These are phyloP conservation scores for Scheffersomyces stambukii DNA, from an alignment of 1,139 yeast genomes.

Conservation along the genomic window DNA sequence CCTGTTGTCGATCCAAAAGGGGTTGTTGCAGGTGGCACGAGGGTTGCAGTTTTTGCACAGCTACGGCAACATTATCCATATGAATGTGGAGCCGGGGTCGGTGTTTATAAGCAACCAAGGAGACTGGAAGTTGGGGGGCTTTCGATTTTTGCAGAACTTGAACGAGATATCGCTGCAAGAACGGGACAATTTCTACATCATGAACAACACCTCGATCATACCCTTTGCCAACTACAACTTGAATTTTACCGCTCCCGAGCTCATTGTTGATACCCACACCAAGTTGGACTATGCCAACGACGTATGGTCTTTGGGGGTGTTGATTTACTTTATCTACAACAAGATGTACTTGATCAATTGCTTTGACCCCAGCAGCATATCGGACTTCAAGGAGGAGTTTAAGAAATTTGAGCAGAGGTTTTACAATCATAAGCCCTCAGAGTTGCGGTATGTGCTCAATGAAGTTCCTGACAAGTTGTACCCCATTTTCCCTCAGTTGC, in stretches of 20 bases:
- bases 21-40: conserved; percentile 71
- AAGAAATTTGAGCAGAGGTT: conserved; percentile 36
- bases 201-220: conserved; percentile 67
- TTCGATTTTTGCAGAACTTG: conserved; percentile 58
- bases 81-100: conserved; percentile 75
- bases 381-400: conserved; percentile 48
- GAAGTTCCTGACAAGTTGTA: conserved; percentile 33
- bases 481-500: conserved; percentile 29
- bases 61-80: conserved; percentile 69
- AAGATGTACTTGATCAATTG: conserved; percentile 47
- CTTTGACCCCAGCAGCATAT: conserved; percentile 42
- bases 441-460: conserved; percentile 46
- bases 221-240: conserved; percentile 75
- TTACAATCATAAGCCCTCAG: conserved; percentile 41
- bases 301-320: conserved; percentile 77
- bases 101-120: conserved; percentile 77
- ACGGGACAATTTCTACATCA: conserved; percentile 53
- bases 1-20: conserved; percentile 77
- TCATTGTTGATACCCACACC: conserved; percentile 25
- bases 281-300: conserved; percentile 66
- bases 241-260: conserved; percentile 52
- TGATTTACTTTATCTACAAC: conserved; percentile 64
- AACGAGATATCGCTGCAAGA: conserved; percentile 44
- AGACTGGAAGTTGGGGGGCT: conserved; percentile 91
- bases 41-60: conserved; percentile 81